A percentile compares a stretch with the other conserved stretches of the same genome.
Evolutionary conservation across 768 basidiomycete species (phyloP).

Genomic region (Calocybe indica): DNA sequence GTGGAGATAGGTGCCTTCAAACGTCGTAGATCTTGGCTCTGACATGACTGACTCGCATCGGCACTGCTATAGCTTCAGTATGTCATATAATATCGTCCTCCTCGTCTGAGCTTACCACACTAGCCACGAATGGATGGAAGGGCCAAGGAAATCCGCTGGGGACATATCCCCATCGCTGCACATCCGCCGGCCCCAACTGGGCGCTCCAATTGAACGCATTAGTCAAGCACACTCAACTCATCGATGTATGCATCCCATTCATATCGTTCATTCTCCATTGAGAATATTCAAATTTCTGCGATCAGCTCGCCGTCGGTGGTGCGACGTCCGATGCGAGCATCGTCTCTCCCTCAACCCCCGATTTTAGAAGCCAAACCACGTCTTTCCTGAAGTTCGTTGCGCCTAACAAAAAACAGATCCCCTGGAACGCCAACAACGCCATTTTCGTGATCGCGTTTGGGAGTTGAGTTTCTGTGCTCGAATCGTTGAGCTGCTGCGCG

Average conservation of each 20-base stretch:
- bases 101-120: no score
- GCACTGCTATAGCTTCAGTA: constrained; percentile 6
- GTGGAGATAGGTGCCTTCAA: constrained; percentile 10
- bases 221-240: constrained; percentile 9
- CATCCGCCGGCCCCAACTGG: constrained; percentile 18
- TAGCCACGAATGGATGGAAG: constrained; percentile 14
- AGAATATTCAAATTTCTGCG: neutral
- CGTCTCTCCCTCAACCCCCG: constrained; percentile 14
- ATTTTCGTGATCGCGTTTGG: constrained; percentile 16
- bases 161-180: constrained; percentile 4
- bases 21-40: neutral
- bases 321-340: constrained; percentile 13
- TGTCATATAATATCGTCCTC: neutral
- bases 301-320: constrained; percentile 15
- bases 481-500: neutral
- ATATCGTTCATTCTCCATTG: neutral
- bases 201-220: constrained; percentile 11
- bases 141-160: constrained; percentile 13
- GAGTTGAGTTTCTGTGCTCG: constrained; percentile 6
- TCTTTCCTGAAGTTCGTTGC: constrained; percentile 13
- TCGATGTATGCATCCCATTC: constrained; percentile 7
- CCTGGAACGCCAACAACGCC: constrained; percentile 12
- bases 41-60: neutral
- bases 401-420: constrained; percentile 7
- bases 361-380: constrained; percentile 15